phyloP scores from a whole-genome alignment of 768 basidiomycete genomes.

The Pholiota molesta region DNA sequence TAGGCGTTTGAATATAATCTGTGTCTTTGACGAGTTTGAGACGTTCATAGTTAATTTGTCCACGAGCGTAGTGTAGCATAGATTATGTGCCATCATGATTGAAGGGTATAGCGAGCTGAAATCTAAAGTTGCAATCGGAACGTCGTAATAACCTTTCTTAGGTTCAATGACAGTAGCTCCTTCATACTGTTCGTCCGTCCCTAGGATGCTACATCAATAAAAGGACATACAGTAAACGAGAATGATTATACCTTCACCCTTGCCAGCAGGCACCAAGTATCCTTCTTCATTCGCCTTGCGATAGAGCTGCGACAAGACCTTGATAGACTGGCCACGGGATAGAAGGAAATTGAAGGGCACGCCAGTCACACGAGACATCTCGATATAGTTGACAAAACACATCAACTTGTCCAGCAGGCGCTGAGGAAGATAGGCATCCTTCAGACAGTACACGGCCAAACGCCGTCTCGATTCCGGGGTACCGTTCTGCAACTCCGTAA shows the following conservation, averaged over 20 bases:
- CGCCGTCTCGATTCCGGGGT: conserved; percentile 91
- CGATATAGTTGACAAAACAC: conserved; percentile 98
- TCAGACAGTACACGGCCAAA: conserved; percentile 96
- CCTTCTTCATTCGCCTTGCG: conserved; percentile 91
- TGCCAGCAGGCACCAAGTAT: conserved; percentile 85
- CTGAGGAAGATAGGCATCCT: conserved; percentile 99
- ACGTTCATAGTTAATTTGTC: conserved; percentile 80
- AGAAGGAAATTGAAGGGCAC: conserved; percentile 97
- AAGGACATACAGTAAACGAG: conserved; percentile 5
- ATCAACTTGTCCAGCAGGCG: conserved; percentile 95
- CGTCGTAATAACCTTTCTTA: conserved; percentile 92
- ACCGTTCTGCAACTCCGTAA: conserved; percentile 97
- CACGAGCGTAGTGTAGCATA: conserved; percentile 96
- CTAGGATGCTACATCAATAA: conserved; percentile 36
- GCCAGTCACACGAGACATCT: conserved; percentile 99
- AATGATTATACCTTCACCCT: conserved; percentile 68
- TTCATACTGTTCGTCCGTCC: conserved; percentile 95
- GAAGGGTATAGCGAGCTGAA: conserved; percentile 99
- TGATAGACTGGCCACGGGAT: conserved; percentile 96
- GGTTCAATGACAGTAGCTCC: conserved; percentile 99
- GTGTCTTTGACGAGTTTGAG: conserved; percentile 78
- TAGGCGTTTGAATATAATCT: conserved; percentile 95
- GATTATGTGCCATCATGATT: conserved; percentile 99
- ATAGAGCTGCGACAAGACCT: conserved; percentile 94
- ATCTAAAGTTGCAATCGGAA: conserved; percentile 96